Base-by-base conservation (phyloP, 2,329 filamentous ascomycete species). In the Trichoderma pleuroti region DNA sequence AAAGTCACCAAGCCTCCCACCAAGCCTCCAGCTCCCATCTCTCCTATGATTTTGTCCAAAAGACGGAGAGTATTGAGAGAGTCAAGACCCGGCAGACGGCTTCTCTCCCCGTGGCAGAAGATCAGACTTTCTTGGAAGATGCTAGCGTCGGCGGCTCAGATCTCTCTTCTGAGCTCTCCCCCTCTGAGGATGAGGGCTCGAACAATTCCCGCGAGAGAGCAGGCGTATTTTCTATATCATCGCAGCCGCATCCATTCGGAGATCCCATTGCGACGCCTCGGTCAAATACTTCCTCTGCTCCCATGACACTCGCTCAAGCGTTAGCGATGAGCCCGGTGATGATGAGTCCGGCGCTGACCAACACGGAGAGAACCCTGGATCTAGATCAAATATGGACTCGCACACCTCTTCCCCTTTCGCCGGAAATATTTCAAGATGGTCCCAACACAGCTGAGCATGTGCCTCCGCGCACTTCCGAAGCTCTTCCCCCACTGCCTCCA, bases 81-180 rank as follows among this genome's bases (percentile, higher is more conserved):
- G 84, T 84, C 59, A 79, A 74, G 32, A 75, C 79, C 1, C 81
- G 79, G 0, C 77, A 80, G 16, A 81, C 80, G 0, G 72, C 77
- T 30, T 78, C 81, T 1, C 72, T 69, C 28, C 67, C 74, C 24
- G 72, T 74, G 36, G 21, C 46, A 24, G 76, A 81, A 72, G 73
- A 82, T 26, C 79, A 82, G 30, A 86, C 84, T 0, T 86, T 86
- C 71, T 74, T 86, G 30, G 81, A 86, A 24, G 82, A 92, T 52
- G 83, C 82, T 16, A 87, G 85, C 67, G 83, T 84, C 56, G 79
- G 82, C 57, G 85, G 85, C 54, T 88, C 85, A 34, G 88, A 91
- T 71, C 81, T 91, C 9, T 91, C 89, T 2, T 91, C 89, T 0
- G 89, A 91, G 73, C 74, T 91, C 56, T 91, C 88, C 1, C 79